Evolutionary conservation across 139 green algal species (phyloP), one percentile per base, ranked within the genome.

Genomic region (Tetradesmus obliquus): DNA sequence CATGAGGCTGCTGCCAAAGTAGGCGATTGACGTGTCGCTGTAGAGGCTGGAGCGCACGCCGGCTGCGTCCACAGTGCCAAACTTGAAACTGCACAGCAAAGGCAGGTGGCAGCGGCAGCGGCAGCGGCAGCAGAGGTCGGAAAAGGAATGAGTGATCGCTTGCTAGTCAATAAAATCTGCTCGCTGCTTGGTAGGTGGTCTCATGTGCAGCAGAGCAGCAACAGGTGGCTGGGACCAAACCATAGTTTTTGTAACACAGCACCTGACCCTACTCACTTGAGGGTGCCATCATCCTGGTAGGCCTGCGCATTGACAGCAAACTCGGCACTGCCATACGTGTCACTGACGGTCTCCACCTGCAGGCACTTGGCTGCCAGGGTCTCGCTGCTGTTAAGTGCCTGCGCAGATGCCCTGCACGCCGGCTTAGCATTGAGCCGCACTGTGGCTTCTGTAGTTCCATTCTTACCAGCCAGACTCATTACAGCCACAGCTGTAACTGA

Each of bases 1-100:
- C 66, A 76, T 76, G 66, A 76, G 66, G 81, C 81, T 86, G 53
- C 51, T 86, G 81, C 22, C 32, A 12, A 57, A 62, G n/a, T 86
- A 54, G 81, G 45, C 55, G 45, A 54, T 86, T 13, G 81, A 86
- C 13, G 45, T 69, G 81, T 51, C 81, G 9, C 51, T 62, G 51
- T 86, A 86, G 12, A 86, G 10, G 20, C 81, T 86, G n/a, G n/a
- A 22, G 51, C 45, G 19, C 1, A 86, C 81, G 13, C 55, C 19
- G 13, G 45, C 7, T 32, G 54, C 45, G 22, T 86, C 81, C 81
- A 86, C 51, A 7, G 24, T 55, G 22, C 81, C 81, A 86, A 86
- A 86, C 12, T 86, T 51, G 1, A 66, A 86, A 69, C 81, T 86
- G 81, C 81, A 69, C 66, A 76, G 66, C 66, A 76, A 5, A 7